Evolutionary conservation across 306 rosid species (phyloP), one percentile per base, ranked within the genome.

Genomic region (Rosa chinensis): DNA sequence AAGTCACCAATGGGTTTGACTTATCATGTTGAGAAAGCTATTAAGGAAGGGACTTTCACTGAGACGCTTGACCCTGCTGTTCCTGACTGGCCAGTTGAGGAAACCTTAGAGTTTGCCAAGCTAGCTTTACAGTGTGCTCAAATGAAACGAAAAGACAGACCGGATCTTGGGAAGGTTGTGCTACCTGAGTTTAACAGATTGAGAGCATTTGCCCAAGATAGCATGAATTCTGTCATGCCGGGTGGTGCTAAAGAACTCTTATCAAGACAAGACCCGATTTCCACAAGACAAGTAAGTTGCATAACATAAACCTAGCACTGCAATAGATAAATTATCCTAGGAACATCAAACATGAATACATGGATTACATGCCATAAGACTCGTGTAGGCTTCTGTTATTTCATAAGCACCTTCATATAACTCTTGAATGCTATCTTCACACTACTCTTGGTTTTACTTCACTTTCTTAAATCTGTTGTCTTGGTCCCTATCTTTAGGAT

Each of bases 1-100:
- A 89, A 77, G 75, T 83, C 98, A 43, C 97, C 98, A 62, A 92
- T 89, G 93, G 97, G 94, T 10, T 82, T 90, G 86, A 88, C 93
- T 55, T 91, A 89, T 66, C 86, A 81, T 39, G 92, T 92, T 47
- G 85, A 62, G 23, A 70, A 83, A 50, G 84, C 97, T 8, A 94
- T 94, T 43, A 88, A 89, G 81, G 74, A 5, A 28, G 94, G 93
- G 8, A 84, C 82, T 25, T 91, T 92, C 28, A 66, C 35, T 2
- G 89, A 88, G 35, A 88, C 90, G 85, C 93, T 92, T 61, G 97
- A 94, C 82, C 97, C 91, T 5, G 89, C 85, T 8, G 88, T 92
- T 53, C 70, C 83, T 28, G 93, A 91, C 53, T 89, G 97, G 93
- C 97, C 95, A 21, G 58, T 89, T 12, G 89, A 88, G 66, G 89